Base-by-base conservation (phyloP, 257 asterid genomes). In the Ilex asprella region DNA sequence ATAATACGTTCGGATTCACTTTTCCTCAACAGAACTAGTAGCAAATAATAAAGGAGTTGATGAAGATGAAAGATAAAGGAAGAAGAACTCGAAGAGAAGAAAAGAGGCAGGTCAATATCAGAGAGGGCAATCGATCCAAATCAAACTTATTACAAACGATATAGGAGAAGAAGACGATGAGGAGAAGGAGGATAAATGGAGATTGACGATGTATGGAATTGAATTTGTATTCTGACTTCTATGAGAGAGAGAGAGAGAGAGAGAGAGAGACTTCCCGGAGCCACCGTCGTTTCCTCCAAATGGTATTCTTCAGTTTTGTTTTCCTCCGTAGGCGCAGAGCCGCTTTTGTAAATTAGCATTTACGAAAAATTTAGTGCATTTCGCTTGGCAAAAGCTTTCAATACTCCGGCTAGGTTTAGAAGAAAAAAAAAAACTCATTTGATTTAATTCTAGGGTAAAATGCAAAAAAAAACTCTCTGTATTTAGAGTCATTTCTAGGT, bases 241-340 rank as follows among this genome's bases (percentile, higher is more conserved):
- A 15, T 6, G 57, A 29, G 29, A 30, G 29, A 15, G 43, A 30
- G n/a, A 27, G 72, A 74, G 43, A 30, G n/a, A 27, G 57, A 29
- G 29, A 30, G 29, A 15, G 43, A 30, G n/a, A 27, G 72, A 74
- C 61, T 62, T 71, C 16, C 55, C 62, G 15, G 60, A 73, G 76
- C 59, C 71, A 63, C 75, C 76, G 79, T 63, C 72, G 76, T 70
- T 56, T 59, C 61, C 67, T 70, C 63, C 73, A 46, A 56, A 62
- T 56, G 62, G 60, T 61, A 55, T 58, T 67, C 58, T 58, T 65
- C 46, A 53, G 67, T 55, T 65, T 71, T 60, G 39, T 63, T 50
- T 14, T 56, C 46, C 43, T 62, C 27, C 27, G 27, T 21, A 21
- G 41, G 41, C 7, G 41, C 41, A 35, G 7, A 8, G 41, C 41